These are phyloP conservation scores for Solanum sitiens DNA, from an alignment of 257 asterid species.

Conservation along the genomic window DNA sequence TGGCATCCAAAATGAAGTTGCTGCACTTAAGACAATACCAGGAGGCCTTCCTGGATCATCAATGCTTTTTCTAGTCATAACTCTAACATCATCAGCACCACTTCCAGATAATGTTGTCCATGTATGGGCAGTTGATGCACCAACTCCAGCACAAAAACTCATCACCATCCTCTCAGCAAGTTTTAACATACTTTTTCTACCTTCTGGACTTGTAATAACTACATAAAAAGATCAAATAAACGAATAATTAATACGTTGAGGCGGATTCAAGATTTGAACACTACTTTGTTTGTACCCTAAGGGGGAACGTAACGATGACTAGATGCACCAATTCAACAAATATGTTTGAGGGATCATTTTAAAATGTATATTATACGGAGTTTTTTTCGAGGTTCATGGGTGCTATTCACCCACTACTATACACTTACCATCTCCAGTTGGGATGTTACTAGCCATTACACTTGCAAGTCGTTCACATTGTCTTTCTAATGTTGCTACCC, in stretches of 20 bases:
- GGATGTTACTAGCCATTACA: conserved; percentile 30
- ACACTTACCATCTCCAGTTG: conserved; percentile 29
- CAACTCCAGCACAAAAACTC: conserved; percentile 49
- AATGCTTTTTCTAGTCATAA: conserved; percentile 45
- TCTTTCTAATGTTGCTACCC: conserved; percentile 39
- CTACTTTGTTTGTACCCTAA: not conserved
- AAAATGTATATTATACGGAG: not conserved
- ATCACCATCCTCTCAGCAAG: conserved; percentile 51
- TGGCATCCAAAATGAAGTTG: conserved; percentile 57
- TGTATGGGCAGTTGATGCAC: conserved; percentile 51
- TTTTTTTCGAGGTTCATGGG: not conserved
- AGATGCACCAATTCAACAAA: not conserved
- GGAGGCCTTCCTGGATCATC: conserved; percentile 60
- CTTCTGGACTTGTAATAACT: conserved; percentile 40
- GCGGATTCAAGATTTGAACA: not conserved
- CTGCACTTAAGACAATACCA: conserved; percentile 51
- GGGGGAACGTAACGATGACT: not conserved
- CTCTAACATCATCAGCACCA: conserved; percentile 44
- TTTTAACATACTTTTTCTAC: conserved; percentile 37
- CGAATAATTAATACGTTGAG: not conserved
- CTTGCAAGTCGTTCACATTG: conserved; percentile 50
- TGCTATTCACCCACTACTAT: not conserved
- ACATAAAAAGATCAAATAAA: not conserved
- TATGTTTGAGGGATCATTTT: not conserved
- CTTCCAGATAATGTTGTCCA: conserved; percentile 48